Evolutionary conservation across 352 stramenopile species (phyloP), one percentile per base, ranked within the genome.

Genomic region (Globisporangium megalacanthum): DNA sequence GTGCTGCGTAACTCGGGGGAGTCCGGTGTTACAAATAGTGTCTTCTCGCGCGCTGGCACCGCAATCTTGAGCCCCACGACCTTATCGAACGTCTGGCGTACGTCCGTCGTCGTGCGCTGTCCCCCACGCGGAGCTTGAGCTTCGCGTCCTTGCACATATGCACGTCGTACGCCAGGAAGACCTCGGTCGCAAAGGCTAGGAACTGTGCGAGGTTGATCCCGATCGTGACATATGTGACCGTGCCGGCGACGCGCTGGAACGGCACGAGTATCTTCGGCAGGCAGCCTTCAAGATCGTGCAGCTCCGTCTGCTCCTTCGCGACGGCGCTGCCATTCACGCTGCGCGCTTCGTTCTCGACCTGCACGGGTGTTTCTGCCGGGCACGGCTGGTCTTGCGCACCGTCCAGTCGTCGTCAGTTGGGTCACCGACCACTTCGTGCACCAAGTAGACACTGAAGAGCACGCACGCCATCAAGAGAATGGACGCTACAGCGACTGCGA

Each of bases 21-120:
- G 25, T 29, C 25, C 25, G 25, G 2, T 29, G 2, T 29, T 29
- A 29, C 25, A 29, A 29, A 29, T 29, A 29, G 25, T 29, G 25
- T 73, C 53, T 88, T 89, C 4, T 77, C 79, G 29, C 79, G 71
- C 17, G 77, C 67, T 6, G 79, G 79, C n/a, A 73, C 73, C 13
- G 77, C 72, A 50, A 89, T 88, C 62, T 88, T 86, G 39, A 89
- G 72, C 3, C 79, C 79, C 7, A 88, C 73, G 8, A 89, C 79
- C 35, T 77, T 84, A 42, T 86, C 75, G 50, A 89, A 89, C 6
- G 73, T 88, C 47, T 87, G 52, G 0, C 74, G 73, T 14, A 86
- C 58, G 44, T 76, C 69, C 6, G 19, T 29, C 25, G 25, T 25
- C 14, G 69, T 69, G 10, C 50, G 55, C n/a, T 59, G 60, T 4